A percentile compares a stretch with the other conserved stretches of the same genome.
These are phyloP conservation scores for Gentiana macrophylla DNA, from an alignment of 257 asterid genomes.

Conservation along the genomic window DNA sequence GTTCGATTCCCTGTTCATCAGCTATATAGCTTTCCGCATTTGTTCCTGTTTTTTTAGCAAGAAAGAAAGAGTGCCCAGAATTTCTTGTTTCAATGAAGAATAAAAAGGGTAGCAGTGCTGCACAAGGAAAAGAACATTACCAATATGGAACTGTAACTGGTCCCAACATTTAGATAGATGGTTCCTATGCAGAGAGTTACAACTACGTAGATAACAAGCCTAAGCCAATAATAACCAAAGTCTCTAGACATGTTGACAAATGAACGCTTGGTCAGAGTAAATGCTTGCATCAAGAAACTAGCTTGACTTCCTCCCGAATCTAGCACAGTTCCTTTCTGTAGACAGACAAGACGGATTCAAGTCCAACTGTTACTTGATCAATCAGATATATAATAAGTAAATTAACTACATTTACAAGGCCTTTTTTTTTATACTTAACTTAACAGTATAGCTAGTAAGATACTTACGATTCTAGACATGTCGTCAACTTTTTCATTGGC, in stretches of 20 bases:
- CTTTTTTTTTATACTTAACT: too few relatives aligned
- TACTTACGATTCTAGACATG: slow-evolving; percentile 81
- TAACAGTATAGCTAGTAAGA: neutral
- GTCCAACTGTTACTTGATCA: neutral
- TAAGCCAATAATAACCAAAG: slow-evolving; percentile 97
- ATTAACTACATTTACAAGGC: neutral
- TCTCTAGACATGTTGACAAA: slow-evolving; percentile 96
- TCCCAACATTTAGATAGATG: slow-evolving; percentile 84
- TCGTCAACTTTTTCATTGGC: slow-evolving; percentile 76
- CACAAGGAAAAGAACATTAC: slow-evolving; percentile 20
- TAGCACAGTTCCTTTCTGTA: slow-evolving; percentile 88
- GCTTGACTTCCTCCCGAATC: slow-evolving; percentile 99
- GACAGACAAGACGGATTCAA: neutral
- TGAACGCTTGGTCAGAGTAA: slow-evolving; percentile 81
- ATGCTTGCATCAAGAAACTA: slow-evolving; percentile 87
- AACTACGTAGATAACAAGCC: slow-evolving; percentile 85
- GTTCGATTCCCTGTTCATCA: too few relatives aligned
- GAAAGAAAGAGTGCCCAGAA: too few relatives aligned
- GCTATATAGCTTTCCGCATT: too few relatives aligned
- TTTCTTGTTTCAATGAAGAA: neutral
- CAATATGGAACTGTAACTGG: slow-evolving; percentile 81
- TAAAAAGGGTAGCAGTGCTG: neutral
- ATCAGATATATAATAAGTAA: neutral
- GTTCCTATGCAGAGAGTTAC: slow-evolving; percentile 97
- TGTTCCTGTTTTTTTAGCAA: too few relatives aligned